Evolutionary conservation across 352 stramenopile species (phyloP).

Genomic region (Phytophthora lateralis): DNA sequence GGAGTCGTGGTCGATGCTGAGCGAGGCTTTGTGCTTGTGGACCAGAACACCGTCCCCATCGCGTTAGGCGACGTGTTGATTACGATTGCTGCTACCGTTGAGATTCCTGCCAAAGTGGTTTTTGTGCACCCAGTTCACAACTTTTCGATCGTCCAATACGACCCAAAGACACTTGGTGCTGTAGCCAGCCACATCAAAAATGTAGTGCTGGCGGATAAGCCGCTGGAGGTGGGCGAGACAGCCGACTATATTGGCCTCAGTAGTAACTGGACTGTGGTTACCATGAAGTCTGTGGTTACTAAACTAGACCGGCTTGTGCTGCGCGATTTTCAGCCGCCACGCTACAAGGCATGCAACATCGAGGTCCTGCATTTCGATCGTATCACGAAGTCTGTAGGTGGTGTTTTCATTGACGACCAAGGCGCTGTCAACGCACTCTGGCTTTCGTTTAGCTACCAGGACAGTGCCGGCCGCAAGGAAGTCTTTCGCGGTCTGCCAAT

Average conservation of each 20-base stretch:
- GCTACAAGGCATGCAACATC: conserved; percentile 85
- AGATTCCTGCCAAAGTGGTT: conserved; percentile 86
- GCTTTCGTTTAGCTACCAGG: conserved; percentile 90
- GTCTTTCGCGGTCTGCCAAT: conserved; percentile 82
- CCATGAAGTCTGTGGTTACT: conserved; percentile 85
- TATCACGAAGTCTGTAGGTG: conserved; percentile 86
- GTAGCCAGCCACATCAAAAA: conserved; percentile 69
- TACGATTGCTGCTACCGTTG: conserved; percentile 88
- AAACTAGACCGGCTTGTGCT: conserved; percentile 85
- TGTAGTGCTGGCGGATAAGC: conserved; percentile 62
- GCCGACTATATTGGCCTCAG: conserved; percentile 85
- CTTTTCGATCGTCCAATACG: conserved; percentile 90
- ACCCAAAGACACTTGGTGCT: conserved; percentile 70
- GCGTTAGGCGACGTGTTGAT: conserved; percentile 87
- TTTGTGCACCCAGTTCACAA: conserved; percentile 95
- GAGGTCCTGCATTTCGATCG: conserved; percentile 90
- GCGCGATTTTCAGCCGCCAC: conserved; percentile 84
- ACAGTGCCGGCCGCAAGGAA: conserved; percentile 76
- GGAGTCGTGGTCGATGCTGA: conserved; percentile 88
- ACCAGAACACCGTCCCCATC: conserved; percentile 93
- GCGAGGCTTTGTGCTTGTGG: conserved; percentile 90
- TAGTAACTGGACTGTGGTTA: conserved; percentile 88
- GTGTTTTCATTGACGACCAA: conserved; percentile 81
- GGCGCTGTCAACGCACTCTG: conserved; percentile 81
- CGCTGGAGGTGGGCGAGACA: conserved; percentile 75